phyloP scores from a whole-genome alignment of 768 basidiomycete genomes.

The Kwoniella mangroviensis region DNA sequence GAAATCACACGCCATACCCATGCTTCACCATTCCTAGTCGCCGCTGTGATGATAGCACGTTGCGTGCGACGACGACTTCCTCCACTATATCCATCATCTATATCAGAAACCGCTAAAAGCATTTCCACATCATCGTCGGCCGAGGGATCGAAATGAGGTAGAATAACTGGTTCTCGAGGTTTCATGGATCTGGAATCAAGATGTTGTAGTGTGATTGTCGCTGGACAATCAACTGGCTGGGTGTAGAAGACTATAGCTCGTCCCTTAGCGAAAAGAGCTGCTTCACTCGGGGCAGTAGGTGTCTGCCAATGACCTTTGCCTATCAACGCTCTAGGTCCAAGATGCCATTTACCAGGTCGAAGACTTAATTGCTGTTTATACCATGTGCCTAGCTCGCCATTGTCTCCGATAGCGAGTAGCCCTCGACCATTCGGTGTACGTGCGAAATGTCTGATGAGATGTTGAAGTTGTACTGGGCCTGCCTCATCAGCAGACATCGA shows the following conservation, averaged over 20 bases:
- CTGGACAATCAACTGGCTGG: background rate
- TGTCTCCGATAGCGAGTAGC: constrained; percentile 41
- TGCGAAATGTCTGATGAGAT: constrained; percentile 37
- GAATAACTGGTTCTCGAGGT: constrained; percentile 29
- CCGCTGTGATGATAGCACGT: constrained; percentile 51
- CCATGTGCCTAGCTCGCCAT: constrained; percentile 49
- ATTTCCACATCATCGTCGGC: constrained; percentile 37
- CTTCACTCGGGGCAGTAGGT: background rate
- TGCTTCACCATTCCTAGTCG: constrained; percentile 36
- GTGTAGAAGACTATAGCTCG: constrained; percentile 46
- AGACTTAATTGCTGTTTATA: constrained; percentile 38
- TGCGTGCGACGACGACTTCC: constrained; percentile 34
- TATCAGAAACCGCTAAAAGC: constrained; percentile 54
- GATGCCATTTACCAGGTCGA: constrained; percentile 19
- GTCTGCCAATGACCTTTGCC: constrained; percentile 43
- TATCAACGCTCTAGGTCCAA: constrained; percentile 23
- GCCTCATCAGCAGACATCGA: constrained; percentile 24
- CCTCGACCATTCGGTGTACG: constrained; percentile 57
- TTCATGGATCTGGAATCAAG: constrained; percentile 25
- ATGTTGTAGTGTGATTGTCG: constrained; percentile 40
- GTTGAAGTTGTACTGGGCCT: constrained; percentile 32
- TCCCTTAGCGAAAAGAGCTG: constrained; percentile 52
- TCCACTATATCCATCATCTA: constrained; percentile 53
- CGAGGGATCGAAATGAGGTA: constrained; percentile 34
- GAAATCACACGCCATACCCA: constrained; percentile 53